phyloP scores from a whole-genome alignment of 148 eudicot species.

The Spergularia bocconei region DNA sequence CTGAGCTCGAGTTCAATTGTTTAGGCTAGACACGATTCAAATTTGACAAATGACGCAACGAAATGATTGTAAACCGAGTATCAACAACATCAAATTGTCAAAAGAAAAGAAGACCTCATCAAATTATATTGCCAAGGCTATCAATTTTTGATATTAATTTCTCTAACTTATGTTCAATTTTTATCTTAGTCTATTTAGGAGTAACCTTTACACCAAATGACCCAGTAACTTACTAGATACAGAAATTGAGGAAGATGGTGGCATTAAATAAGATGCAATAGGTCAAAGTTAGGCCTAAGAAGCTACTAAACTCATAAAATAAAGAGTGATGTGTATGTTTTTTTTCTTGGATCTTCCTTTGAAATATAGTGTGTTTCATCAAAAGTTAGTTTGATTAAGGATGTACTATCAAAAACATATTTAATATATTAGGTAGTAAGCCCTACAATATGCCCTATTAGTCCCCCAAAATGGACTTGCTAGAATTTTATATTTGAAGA shows the following conservation, averaged over 20 bases:
- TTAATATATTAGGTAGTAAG: too few relatives aligned
- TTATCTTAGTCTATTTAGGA: too few relatives aligned
- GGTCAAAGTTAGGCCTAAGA: slow-evolving; percentile 11
- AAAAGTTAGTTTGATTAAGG: slow-evolving; percentile 12
- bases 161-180: too few relatives aligned
- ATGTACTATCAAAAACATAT: slow-evolving; percentile 1
- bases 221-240: not conserved
- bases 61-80: too few relatives aligned
- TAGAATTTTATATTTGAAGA: slow-evolving; percentile 7
- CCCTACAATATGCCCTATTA: not conserved
- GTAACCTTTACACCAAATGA: too few relatives aligned
- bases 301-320: slow-evolving; percentile 12
- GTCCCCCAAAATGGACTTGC: not conserved
- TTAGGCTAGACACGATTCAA: too few relatives aligned
- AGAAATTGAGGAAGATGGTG: not conserved
- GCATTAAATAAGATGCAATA: not conserved
- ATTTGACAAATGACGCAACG: too few relatives aligned
- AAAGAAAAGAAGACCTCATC: too few relatives aligned
- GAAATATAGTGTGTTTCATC: slow-evolving; percentile 12
- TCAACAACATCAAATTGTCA: too few relatives aligned
- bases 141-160: too few relatives aligned
- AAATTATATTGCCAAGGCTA: too few relatives aligned
- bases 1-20: too few relatives aligned
- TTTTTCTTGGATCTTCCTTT: slow-evolving; percentile 11
- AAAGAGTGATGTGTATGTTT: not conserved